These are phyloP conservation scores for Hondaea fermentalgiana DNA, from an alignment of 108 stramenopile genomes.

Conservation along the genomic window DNA sequence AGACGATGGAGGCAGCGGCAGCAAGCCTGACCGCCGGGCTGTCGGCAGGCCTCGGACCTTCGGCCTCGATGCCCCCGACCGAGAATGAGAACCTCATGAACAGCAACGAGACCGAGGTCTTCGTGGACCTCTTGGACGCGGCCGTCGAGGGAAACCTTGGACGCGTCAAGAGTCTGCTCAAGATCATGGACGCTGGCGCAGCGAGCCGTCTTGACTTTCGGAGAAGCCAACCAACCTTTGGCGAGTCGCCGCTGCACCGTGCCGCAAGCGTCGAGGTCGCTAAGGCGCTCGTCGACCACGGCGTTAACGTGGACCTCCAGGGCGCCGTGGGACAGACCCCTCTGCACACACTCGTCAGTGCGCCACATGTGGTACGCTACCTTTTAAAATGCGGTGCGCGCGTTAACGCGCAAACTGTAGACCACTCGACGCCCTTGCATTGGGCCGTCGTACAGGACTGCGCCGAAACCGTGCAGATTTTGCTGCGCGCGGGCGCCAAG, in stretches of 20 bases:
- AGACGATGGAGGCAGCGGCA: too few species aligned
- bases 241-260: conserved; percentile 13
- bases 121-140: background rate
- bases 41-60: too few species aligned
- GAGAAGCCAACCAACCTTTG: background rate
- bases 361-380: background rate
- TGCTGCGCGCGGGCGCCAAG: background rate
- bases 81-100: background rate
- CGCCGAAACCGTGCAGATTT: background rate
- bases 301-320: background rate
- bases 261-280: background rate
- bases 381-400: background rate
- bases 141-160: background rate
- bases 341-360: background rate
- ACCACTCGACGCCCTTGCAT: background rate
- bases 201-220: background rate
- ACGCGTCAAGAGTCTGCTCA: background rate
- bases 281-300: background rate
- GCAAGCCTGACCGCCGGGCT: too few species aligned
- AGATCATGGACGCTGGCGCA: background rate
- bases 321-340: background rate
- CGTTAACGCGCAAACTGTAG: background rate
- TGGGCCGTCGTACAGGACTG: background rate
- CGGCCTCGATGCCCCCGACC: too few species aligned
- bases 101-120: background rate